phyloP scores from a whole-genome alignment of 805 yeast genomes.

The Yarrowia sp. region DNA sequence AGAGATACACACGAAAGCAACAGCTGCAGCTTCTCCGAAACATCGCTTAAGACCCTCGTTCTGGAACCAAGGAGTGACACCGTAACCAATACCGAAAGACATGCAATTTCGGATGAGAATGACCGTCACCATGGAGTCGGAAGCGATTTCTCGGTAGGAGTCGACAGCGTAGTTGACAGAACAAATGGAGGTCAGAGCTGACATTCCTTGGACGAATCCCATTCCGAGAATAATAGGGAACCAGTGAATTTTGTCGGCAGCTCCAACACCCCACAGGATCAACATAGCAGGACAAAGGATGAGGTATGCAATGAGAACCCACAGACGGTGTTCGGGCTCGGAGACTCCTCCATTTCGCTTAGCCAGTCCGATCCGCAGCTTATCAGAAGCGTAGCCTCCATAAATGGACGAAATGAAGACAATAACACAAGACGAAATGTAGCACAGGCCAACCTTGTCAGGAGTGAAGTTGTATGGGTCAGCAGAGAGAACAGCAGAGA shows the following conservation, averaged over 20 bases:
- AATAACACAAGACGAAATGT: slow-evolving; percentile 13
- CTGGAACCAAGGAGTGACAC: slow-evolving; percentile 49
- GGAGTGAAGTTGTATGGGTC: slow-evolving; percentile 24
- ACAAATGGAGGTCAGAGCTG: slow-evolving; percentile 45
- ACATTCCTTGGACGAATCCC: slow-evolving; percentile 46
- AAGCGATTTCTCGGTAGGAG: slow-evolving; percentile 44
- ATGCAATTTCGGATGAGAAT: slow-evolving; percentile 49
- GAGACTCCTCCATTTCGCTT: slow-evolving; percentile 43
- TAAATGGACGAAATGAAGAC: slow-evolving; percentile 7
- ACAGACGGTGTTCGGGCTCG: slow-evolving; percentile 50
- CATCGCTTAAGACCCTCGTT: slow-evolving; percentile 48
- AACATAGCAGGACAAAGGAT: slow-evolving; percentile 46
- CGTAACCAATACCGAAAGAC: slow-evolving; percentile 49
- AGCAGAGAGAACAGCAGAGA: slow-evolving; percentile 18
- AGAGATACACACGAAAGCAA: slow-evolving; percentile 10
- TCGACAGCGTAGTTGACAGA: slow-evolving; percentile 48
- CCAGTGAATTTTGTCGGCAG: slow-evolving; percentile 48
- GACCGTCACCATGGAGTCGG: slow-evolving; percentile 47
- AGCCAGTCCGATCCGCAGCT: slow-evolving; percentile 11
- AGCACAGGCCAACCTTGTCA: slow-evolving; percentile 16
- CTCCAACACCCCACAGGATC: slow-evolving; percentile 54
- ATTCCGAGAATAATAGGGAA: slow-evolving; percentile 46
- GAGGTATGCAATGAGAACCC: slow-evolving; percentile 44
- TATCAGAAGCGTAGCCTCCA: slow-evolving; percentile 18
- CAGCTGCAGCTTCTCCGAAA: slow-evolving; percentile 33